Evolutionary conservation across 208 protist species (phyloP).

Genomic region (Strigomonas culicis): DNA sequence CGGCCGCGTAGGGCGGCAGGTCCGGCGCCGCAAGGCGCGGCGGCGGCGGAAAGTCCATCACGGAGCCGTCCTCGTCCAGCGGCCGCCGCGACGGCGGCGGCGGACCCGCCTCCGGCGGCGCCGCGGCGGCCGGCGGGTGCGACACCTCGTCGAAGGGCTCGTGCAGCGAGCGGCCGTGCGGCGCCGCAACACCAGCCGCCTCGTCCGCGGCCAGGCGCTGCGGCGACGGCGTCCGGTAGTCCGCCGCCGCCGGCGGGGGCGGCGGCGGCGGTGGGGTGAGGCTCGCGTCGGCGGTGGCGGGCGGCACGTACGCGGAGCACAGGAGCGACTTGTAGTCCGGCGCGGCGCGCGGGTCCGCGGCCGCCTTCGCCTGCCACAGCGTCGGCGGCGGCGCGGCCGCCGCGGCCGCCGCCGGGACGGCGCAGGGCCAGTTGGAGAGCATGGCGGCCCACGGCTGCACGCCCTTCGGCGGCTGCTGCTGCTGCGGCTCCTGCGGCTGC

Average conservation of each 20-base stretch:
- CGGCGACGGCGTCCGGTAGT: not conserved
- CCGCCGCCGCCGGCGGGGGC: constrained; percentile 1
- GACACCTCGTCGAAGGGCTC: constrained; percentile 15
- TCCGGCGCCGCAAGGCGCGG: constrained; percentile 38
- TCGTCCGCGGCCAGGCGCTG: not conserved
- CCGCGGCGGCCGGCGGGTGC: not conserved
- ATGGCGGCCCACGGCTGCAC: constrained; percentile 5
- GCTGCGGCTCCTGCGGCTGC: not conserved
- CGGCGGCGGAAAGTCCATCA: constrained; percentile 63
- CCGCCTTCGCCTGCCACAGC: constrained; percentile 10
- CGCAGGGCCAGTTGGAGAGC: constrained; percentile 6
- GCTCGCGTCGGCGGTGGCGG: constrained; percentile 5
- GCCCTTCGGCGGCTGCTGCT: not conserved
- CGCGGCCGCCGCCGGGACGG: not conserved
- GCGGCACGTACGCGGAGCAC: constrained; percentile 43
- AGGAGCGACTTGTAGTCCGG: constrained; percentile 68
- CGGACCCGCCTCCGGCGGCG: not conserved
- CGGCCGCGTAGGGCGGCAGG: constrained; percentile 42
- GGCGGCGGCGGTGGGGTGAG: not conserved
- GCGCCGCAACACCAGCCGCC: not conserved
- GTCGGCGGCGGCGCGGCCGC: not conserved
- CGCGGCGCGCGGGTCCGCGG: constrained; percentile 16
- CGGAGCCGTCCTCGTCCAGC: constrained; percentile 18
- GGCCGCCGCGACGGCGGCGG: constrained; percentile 13
- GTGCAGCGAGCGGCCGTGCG: constrained; percentile 4